Percentiles rank a stretch among this genome's conserved stretches.
These are phyloP conservation scores for Pleurotus platypus DNA, from an alignment of 768 basidiomycete genomes.

Conservation along the genomic window DNA sequence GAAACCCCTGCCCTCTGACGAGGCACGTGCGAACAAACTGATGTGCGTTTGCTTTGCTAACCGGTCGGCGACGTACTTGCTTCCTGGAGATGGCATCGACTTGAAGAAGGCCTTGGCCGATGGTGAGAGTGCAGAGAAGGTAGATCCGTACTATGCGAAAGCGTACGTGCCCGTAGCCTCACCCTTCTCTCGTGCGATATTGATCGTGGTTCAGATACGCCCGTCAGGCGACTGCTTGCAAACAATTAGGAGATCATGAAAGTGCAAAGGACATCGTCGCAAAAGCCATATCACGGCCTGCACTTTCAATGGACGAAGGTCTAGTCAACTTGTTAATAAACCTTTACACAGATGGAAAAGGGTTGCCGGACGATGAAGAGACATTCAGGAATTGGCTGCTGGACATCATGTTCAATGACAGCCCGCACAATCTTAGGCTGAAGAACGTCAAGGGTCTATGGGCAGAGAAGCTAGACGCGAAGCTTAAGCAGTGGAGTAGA, in stretches of 20 bases:
- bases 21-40: conserved; percentile 17
- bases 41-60: conserved; percentile 28
- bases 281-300: background rate
- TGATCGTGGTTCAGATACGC: conserved; percentile 1
- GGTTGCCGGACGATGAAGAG: background rate
- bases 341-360: conserved; percentile 8
- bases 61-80: conserved; percentile 26
- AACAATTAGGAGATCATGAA: background rate
- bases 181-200: background rate
- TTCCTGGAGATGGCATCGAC: conserved; percentile 22
- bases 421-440: background rate
- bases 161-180: conserved; percentile 18
- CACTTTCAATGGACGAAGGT: background rate
- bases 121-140: conserved; percentile 21
- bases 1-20: conserved; percentile 14
- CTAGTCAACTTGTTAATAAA: background rate
- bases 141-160: conserved; percentile 26
- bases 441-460: conserved; percentile 5
- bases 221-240: conserved; percentile 5
- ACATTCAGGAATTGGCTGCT: conserved; percentile 4
- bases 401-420: conserved; percentile 8
- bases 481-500: background rate
- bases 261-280: conserved; percentile 8
- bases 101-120: conserved; percentile 27
- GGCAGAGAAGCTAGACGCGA: background rate